Conservation (phyloP, 208 protist genomes). For the Leishmania mexicana region DNA sequence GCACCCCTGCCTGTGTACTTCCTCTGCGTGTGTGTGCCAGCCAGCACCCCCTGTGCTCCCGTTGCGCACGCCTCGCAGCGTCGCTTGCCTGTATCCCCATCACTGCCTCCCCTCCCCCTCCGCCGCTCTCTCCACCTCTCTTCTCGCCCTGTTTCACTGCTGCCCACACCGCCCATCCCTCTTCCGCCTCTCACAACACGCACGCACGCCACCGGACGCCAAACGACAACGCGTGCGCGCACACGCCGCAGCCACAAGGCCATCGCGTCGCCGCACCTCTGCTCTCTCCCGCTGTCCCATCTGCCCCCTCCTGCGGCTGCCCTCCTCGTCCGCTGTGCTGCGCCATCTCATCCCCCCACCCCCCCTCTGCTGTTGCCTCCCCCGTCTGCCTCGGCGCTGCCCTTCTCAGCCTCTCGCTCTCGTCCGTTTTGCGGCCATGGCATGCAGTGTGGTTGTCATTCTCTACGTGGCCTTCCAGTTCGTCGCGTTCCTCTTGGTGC, state of each 20-base stretch:
- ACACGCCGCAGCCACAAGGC: background rate
- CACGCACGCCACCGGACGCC: slow-evolving; percentile 14
- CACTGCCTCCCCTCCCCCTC: background rate
- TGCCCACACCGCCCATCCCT: too few species aligned
- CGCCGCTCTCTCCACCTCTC: background rate
- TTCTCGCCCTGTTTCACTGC: background rate
- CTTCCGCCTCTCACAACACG: slow-evolving; percentile 18
- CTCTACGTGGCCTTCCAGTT: slow-evolving; percentile 61
- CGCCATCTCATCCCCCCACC: too few species aligned
- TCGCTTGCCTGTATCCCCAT: background rate
- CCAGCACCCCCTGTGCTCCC: too few species aligned
- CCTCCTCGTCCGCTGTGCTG: background rate
- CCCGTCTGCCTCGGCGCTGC: background rate
- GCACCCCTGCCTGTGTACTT: too few species aligned
- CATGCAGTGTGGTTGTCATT: slow-evolving; percentile 33
- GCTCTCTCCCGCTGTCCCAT: fast-evolving
- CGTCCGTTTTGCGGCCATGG: background rate
- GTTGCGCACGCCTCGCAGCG: background rate
- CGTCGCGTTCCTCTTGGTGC: too few species aligned
- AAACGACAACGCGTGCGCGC: slow-evolving; percentile 25
- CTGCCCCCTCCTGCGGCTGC: too few species aligned
- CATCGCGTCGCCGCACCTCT: background rate
- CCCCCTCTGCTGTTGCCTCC: too few species aligned
- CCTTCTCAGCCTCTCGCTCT: too few species aligned
- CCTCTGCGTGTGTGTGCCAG: too few species aligned